Percentiles rank a stretch among this genome's conserved stretches.
These are phyloP conservation scores for Russula foetens DNA, from an alignment of 768 basidiomycete species.

Conservation along the genomic window DNA sequence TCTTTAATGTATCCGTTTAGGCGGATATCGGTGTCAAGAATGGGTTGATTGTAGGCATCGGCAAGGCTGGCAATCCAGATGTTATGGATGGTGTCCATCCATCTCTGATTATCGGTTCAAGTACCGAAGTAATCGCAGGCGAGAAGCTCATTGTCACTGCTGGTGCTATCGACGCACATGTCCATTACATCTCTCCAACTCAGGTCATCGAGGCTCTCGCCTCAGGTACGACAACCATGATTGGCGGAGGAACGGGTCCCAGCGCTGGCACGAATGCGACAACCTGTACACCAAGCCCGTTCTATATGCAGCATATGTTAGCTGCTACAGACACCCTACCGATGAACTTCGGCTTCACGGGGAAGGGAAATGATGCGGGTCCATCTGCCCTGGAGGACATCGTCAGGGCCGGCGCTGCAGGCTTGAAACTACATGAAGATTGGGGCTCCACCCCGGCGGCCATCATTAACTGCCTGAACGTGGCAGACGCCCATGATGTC, in stretches of 20 bases:
- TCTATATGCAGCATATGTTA: conserved; percentile 87
- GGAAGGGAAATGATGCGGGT: conserved; percentile 92
- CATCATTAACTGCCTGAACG: conserved; percentile 67
- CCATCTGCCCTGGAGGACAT: conserved; percentile 68
- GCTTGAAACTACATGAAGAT: conserved; percentile 95
- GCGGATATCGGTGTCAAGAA: conserved; percentile 91
- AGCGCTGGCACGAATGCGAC: conserved; percentile 86
- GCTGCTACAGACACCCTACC: conserved; percentile 84
- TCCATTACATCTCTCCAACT: conserved; percentile 95
- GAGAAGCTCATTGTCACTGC: conserved; percentile 93
- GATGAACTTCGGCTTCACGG: conserved; percentile 92
- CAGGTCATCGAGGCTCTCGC: conserved; percentile 81
- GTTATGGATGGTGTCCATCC: conserved; percentile 75
- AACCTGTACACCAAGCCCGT: conserved; percentile 87
- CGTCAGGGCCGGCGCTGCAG: conserved; percentile 74
- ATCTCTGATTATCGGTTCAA: conserved; percentile 73
- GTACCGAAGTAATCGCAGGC: conserved; percentile 93
- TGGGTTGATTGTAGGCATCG: conserved; percentile 77
- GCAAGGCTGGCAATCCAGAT: conserved; percentile 97
- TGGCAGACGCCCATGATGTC: conserved; percentile 89
- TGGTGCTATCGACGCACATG: conserved; percentile 85
- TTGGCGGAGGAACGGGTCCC: conserved; percentile 95
- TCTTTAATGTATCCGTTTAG: conserved; percentile 31
- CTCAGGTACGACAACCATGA: conserved; percentile 83
- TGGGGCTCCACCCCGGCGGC: conserved; percentile 89